Percentiles rank a stretch among this genome's conserved stretches.
Evolutionary conservation across 805 yeast genomes (phyloP).

Genomic region (Sugiyamaella qingdaonensis): DNA sequence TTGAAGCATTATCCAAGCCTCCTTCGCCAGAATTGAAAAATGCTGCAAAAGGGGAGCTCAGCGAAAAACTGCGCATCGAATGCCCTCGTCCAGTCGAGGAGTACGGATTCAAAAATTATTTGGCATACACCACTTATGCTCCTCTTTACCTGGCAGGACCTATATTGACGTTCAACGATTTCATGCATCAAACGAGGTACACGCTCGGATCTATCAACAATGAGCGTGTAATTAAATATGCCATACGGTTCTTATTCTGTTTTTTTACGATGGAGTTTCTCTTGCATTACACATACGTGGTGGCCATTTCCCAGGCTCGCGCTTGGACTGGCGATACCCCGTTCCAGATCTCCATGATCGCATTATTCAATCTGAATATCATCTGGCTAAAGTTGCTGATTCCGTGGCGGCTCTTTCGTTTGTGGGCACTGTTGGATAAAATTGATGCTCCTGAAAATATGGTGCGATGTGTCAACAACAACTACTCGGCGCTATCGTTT

Average conservation of each 20-base stretch:
- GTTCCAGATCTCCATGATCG: conserved; percentile 91
- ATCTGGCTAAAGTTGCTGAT: conserved; percentile 90
- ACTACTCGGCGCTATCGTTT: conserved; percentile 87
- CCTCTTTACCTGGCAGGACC: conserved; percentile 97
- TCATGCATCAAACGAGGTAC: conserved; percentile 56
- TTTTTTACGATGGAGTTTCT: conserved; percentile 83
- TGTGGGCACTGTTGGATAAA: conserved; percentile 90
- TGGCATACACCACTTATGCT: conserved; percentile 75
- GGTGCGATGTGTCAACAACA: conserved; percentile 93
- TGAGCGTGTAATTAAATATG: conserved; percentile 56
- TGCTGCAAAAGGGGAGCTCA: conserved; percentile 18
- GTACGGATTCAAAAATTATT: conserved; percentile 60
- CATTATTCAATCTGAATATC: conserved; percentile 80
- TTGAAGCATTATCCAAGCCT: conserved; percentile 20
- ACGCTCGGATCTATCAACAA: conserved; percentile 56
- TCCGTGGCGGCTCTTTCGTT: conserved; percentile 93
- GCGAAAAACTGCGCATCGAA: conserved; percentile 61
- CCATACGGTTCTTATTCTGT: conserved; percentile 64
- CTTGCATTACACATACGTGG: conserved; percentile 85
- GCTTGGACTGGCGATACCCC: conserved; percentile 92
- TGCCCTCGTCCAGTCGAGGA: conserved; percentile 52
- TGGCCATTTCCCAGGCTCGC: conserved; percentile 81
- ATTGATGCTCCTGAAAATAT: conserved; percentile 97
- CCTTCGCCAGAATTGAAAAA: conserved; percentile 1
- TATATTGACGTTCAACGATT: conserved; percentile 87